Evolutionary conservation across 2,329 filamentous ascomycete genomes (phyloP), one percentile per base, ranked within the genome.

Genomic region (Pseudogymnoascus sp.): DNA sequence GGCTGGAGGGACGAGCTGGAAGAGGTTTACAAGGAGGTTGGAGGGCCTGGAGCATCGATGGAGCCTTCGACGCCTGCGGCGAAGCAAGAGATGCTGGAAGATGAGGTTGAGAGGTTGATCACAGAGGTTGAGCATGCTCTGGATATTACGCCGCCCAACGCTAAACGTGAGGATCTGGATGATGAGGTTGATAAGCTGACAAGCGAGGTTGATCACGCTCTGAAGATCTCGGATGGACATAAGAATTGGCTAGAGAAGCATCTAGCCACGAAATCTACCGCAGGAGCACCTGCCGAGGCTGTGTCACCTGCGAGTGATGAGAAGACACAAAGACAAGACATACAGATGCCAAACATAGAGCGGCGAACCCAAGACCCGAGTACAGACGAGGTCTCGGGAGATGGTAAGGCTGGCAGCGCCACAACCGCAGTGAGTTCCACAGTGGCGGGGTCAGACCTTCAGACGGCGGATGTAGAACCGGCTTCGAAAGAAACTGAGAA

Each of bases 1-100:
- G 93, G 92, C 0, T 99, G 94, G 94, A 75, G 83, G 7, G 85
- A 91, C 1, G 93, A 97, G 71, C 78, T 99, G 14, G 91, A 97
- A 72, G 74, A 72, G 2, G 69, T 90, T 61, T 97, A 92, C 92
- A 80, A 84, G 21, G 75, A 77, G 52, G 82, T 88, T 0, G 87
- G 89, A 6, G 84, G 89, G 3, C 77, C 86, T 23, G 77, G 82
- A 65, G 79, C 66, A 85, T 69, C 81, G 82, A 21, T 78, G 77
- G 68, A 79, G 76, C 64, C 81, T 82, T 69, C 67, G 78, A 21
- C 21, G 14, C 11, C 23, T 10, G 7, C 3, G 10, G n/a, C 39
- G 5, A 29, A 67, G 69, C 68, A 59, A 68, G 72, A 63, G 68
- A 68, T 11, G 49, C 64, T 70, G 37, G 69, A 71, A 43, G 67